Evolutionary conservation across 2,329 filamentous ascomycete species (phyloP), one percentile per base, ranked within the genome.

Genomic region (Neofusicoccum laricinum): DNA sequence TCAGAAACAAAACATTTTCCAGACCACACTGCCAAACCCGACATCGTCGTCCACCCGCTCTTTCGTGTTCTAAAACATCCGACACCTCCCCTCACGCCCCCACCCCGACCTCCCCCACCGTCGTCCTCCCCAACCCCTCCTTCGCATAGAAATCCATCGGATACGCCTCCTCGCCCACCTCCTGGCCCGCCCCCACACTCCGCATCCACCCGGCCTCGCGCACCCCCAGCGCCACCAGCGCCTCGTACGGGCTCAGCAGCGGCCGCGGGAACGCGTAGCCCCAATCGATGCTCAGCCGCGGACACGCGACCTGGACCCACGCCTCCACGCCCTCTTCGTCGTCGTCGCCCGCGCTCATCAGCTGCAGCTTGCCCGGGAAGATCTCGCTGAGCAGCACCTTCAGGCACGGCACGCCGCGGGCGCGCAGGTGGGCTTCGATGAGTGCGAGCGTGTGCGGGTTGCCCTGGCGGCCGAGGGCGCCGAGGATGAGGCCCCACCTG

Each of bases 131-230:
- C 63, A 99, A 74, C 0, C 95, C 95, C 50, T 97, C 92, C 75
- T 90, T 94, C 0, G 89, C 93, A 78, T 99, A 99, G 74, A 96
- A 99, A 76, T 99, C 93, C 95, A 99, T 99, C 0, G 93, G 94
- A 79, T 99, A 99, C 14, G 92, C 84, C 1, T 87, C 90, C 46
- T 77, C 75, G 53, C 76, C 78, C 62, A 83, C 43, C 65, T 70
- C 68, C 58, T n/a, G n/a, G n/a, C 67, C 36, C 64, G 70, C 43
- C 65, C 67, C 61, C 66, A 66, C 66, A 38, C 30, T 64, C 82
- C 88, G 91, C 88, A 96, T 63, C 81, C 81, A 83, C 2, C 71
- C 71, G 53, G 90, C 90, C 69, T 95, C 85, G 68, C 85, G 86
- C 67, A 88, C 88, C 2, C 90, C 93, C 53, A 99, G 79, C n/a